Conservation (phyloP, 1,139 yeast genomes). For the Hemisphaericaspora subhashii region DNA sequence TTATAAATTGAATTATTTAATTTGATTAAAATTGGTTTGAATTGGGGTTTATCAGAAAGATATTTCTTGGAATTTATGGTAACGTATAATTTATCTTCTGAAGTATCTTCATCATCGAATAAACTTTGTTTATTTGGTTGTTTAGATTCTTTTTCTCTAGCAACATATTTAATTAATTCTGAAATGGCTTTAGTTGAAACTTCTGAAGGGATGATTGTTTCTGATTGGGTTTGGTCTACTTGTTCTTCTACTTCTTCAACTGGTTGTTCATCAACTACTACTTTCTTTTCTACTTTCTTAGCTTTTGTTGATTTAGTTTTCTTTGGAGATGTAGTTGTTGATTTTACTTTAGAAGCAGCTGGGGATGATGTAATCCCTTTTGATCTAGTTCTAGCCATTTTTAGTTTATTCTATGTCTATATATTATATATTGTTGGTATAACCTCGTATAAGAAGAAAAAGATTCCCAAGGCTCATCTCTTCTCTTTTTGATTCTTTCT, state of each 20-base stretch:
- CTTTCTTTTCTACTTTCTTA: conserved; percentile 8
- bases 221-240: too few relatives aligned
- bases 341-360: conserved; percentile 18
- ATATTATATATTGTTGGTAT: not conserved
- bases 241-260: too few relatives aligned
- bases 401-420: not conserved
- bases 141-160: conserved; percentile 26
- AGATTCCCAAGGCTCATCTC: too few relatives aligned
- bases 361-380: conserved; percentile 19
- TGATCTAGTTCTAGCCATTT: conserved; percentile 36
- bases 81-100: conserved; percentile 54
- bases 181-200: conserved; percentile 46
- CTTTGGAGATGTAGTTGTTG: conserved; percentile 5
- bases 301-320: conserved; percentile 9
- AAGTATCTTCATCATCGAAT: conserved; percentile 54
- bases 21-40: conserved; percentile 70
- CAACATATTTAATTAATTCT: conserved; percentile 49
- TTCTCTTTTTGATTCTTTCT: not conserved
- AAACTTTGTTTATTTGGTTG: conserved; percentile 23
- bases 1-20: conserved; percentile 52
- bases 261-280: conserved; percentile 3
- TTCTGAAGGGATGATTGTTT: conserved; percentile 19
- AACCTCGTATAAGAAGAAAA: not conserved
- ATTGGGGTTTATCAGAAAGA: conserved; percentile 58
- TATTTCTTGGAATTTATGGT: conserved; percentile 67